A percentile compares a stretch with the other conserved stretches of the same genome.
Evolutionary conservation across 176 grass and related monocot genomes (phyloP).

Genomic region (Hordeum vulgare): MorexV3_pseudomolecules_assembly NC_058521.1:484597916-484598415

Average conservation of each 20-base stretch:
- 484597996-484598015: constrained; percentile 4
- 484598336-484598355: constrained; percentile 88
- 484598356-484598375: constrained; percentile 24
- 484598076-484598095: constrained; percentile 3
- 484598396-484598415: background rate
- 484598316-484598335: constrained; percentile 97
- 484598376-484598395: background rate
- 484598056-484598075: background rate
- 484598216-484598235: constrained; percentile 50
- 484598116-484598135: constrained; percentile 74
- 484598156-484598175: constrained; percentile 85
- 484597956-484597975: background rate
- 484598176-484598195: constrained; percentile 98
- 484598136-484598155: constrained; percentile 86
- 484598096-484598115: background rate
- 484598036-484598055: background rate
- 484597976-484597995: constrained; percentile 5
- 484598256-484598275: constrained; percentile 96
- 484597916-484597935: constrained; percentile 94
- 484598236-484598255: constrained; percentile 74
- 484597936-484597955: constrained; percentile 11
- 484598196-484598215: constrained; percentile 83
- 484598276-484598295: constrained; percentile 95
- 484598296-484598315: constrained; percentile 73
- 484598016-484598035: constrained; percentile 9